Evolutionary conservation across 257 asterid genomes (phyloP).

Genomic region (Cruciata laevipes): DNA sequence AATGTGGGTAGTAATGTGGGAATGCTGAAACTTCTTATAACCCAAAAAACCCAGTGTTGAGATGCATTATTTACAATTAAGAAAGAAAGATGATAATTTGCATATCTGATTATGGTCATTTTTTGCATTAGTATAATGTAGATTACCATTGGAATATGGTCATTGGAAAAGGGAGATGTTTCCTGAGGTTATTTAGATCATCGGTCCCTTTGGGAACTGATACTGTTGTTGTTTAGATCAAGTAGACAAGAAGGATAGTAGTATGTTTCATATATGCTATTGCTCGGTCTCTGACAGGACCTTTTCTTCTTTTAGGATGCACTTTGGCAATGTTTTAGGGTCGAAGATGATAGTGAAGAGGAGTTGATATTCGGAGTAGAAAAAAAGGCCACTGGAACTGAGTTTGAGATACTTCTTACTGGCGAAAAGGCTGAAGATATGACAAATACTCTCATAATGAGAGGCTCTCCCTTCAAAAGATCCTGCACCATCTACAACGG

Average conservation of each 20-base stretch:
- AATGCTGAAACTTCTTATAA: not conserved
- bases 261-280: not conserved
- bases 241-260: not conserved
- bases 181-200: not conserved
- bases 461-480: constrained; percentile 74
- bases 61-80: not conserved
- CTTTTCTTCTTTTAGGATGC: constrained; percentile 39
- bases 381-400: constrained; percentile 38
- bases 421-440: constrained; percentile 33
- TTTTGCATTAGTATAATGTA: not conserved
- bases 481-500: constrained; percentile 80
- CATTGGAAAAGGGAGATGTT: not conserved
- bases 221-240: not conserved
- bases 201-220: not conserved
- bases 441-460: constrained; percentile 58
- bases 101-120: not conserved
- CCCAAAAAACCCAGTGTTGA: not conserved
- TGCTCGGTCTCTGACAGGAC: not conserved
- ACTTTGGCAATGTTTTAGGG: constrained; percentile 62
- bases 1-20: too few relatives aligned
- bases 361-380: constrained; percentile 48
- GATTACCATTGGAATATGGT: not conserved
- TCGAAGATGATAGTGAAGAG: constrained; percentile 31
- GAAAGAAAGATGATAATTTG: not conserved
- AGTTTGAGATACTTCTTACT: constrained; percentile 46